Base-by-base conservation (phyloP, 345 rosid genomes). In the Erodium maritimum region DNA sequence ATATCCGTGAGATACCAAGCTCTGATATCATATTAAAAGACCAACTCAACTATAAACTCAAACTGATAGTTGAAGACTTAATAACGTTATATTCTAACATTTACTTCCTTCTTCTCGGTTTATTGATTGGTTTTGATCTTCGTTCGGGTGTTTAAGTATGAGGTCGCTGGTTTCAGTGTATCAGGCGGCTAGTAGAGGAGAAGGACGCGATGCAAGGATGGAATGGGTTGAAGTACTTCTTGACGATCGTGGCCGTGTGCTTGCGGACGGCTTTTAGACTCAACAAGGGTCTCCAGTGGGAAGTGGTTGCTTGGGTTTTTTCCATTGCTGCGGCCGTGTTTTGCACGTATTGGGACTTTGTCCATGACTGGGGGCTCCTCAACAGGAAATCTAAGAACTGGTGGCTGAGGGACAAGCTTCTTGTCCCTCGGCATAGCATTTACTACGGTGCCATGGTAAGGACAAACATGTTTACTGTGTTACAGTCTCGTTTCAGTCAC, bases 81-180 rank as follows among this genome's bases (percentile, higher is more conserved):
- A n/a, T n/a, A n/a, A n/a, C n/a, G n/a, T n/a, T n/a, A n/a, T n/a
- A n/a, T n/a, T n/a, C n/a, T n/a, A n/a, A n/a, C n/a, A n/a, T n/a
- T n/a, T n/a, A n/a, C n/a, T n/a, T n/a, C n/a, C 33, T 25, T 25
- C 7, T 25, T 25, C 33, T 25, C 33, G 33, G 33, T 25, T 25
- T 25, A n/a, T 25, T 3, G 33, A 25, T 25, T 25, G 33, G 7
- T 2, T 25, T 25, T n/a, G n/a, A n/a, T n/a, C n/a, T n/a, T n/a
- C n/a, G n/a, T n/a, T n/a, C n/a, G n/a, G n/a, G n/a, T n/a, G n/a
- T n/a, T 25, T 25, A 25, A 25, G 33, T 25, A 25, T 63, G 37
- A 55, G 61, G 22, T 33, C 84, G 95, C 75, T 87, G 63, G 65
- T 37, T 37, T 84, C 20, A 37, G 46, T 37, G 46, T 11, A 5